Base-by-base conservation (phyloP, 2,329 filamentous ascomycete species). In the Paracoccidioides lutzii region DNA sequence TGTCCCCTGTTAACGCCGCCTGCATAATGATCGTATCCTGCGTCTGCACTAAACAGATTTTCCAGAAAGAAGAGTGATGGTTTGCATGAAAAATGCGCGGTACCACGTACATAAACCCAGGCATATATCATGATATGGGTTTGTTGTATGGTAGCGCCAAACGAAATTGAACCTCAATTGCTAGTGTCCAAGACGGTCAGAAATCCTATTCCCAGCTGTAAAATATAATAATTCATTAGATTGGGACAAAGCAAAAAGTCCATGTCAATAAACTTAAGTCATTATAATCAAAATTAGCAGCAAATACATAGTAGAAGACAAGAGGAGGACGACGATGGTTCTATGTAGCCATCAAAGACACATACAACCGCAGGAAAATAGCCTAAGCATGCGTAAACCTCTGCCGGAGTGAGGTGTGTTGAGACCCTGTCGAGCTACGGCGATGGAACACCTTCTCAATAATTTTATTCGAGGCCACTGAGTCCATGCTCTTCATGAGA, bases 381-480 rank as follows among this genome's bases (percentile, higher is more conserved):
- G 9, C 22, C 14, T 52, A 53, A 44, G 32, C 43, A 22, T 43
- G 46, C 43, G 53, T 33, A 37, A 61, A 54, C 49, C 58, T 43
- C 44, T 59, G 58, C 53, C 58, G 56, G 49, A 61, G 50, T 6
- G 58, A 59, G 40, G 44, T 57, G 45, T 52, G 35, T 35, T 46
- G 54, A 32, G 48, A 61, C 58, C 61, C 68, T 45, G 70, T 67
- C 10, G 69, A 72, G 58, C 67, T 67, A 54, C 73, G 67, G 60
- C 81, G 77, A 65, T 80, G 76, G 67, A 85, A 82, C 59, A 85
- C 77, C 59, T 83, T 81, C 67, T 82, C 78, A 61, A 85, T 79
- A 59, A 85, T 73, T 42, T 78, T 76, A 64, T 78, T 82, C 12
- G 83, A 80, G 30, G 78, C 78, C 60, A 85, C 74, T 58, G 81